Evolutionary conservation across 2,329 filamentous ascomycete species (phyloP), one percentile per base, ranked within the genome.

Genomic region (Fusarium concolor): DNA sequence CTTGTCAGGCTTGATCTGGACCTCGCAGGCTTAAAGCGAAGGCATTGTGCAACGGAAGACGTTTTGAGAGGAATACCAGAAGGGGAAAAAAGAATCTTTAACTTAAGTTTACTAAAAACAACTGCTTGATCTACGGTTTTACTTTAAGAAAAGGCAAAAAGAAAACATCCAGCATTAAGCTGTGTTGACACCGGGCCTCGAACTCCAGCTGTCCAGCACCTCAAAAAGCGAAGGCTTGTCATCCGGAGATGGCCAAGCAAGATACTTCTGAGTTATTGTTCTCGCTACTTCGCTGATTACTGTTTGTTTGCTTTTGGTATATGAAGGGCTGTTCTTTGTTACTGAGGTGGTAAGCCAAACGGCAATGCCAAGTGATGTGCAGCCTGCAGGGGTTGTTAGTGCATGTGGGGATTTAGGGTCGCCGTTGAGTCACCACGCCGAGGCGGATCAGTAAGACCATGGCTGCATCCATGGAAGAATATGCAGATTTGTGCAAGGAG

Each of bases 351-450:
- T 35, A 10, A 26, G 26, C 8, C 7, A 9, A 26, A 26, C n/a
- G n/a, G 22, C 22, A 6, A 24, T 24, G 22, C 6, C 22, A 24
- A 24, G 28, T 14, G 35, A 29, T 47, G 18, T 41, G 38, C 31
- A 28, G 17, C n/a, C n/a, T n/a, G n/a, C 47, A 44, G 28, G 49
- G 42, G 28, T 31, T 57, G 39, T 41, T 41, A 37, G 59, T 15
- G 10, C 17, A 17, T n/a, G 59, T 63, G 60, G 50, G 50, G 57
- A 22, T 10, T 8, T 7, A n/a, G 24, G 3, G 24, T 10, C 38
- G 18, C 38, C 22, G 33, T 64, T 64, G 59, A 64, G 33, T 64
- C 61, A 62, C 49, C 47, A 41, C 59, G 9, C 59, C 58, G 59
- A 18, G 22, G 31, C 8, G 38, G 6, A 12, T 15, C 11, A n/a